These are phyloP conservation scores for Juncus inflexus DNA, from an alignment of 176 grass and related monocot genomes.

Conservation along the genomic window DNA sequence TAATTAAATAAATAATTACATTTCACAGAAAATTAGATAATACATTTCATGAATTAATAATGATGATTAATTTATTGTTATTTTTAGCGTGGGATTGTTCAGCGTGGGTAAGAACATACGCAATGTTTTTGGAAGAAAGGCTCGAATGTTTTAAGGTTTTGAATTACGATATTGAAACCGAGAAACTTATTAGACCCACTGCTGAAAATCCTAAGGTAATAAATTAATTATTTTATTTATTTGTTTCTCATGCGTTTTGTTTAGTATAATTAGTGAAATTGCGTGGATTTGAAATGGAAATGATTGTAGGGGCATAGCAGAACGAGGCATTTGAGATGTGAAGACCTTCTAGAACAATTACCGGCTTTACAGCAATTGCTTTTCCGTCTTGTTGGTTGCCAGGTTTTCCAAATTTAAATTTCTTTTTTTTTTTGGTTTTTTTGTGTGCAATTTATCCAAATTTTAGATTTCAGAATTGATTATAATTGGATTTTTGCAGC, in stretches of 20 bases:
- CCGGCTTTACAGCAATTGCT: constrained; percentile 83
- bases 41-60: too few relatives aligned
- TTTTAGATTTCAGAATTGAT: not conserved
- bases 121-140: constrained; percentile 74
- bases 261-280: constrained; percentile 6
- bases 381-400: constrained; percentile 72
- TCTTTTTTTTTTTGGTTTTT: not conserved
- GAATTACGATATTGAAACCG: constrained; percentile 78
- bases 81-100: constrained; percentile 92
- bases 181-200: constrained; percentile 52
- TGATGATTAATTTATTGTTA: constrained; percentile 3
- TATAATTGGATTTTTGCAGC: constrained; percentile 40
- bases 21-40: too few relatives aligned
- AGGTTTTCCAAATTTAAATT: too few relatives aligned
- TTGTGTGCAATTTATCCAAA: not conserved
- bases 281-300: not conserved
- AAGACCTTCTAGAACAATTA: constrained; percentile 84
- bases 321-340: constrained; percentile 59
- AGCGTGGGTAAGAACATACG: constrained; percentile 79
- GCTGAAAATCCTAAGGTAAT: constrained; percentile 65
- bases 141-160: constrained; percentile 81
- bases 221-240: constrained; percentile 1
- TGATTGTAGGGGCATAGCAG: constrained; percentile 75
- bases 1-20: not conserved
- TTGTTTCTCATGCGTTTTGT: not conserved